Percentiles rank a stretch among this genome's conserved stretches.
These are phyloP conservation scores for Nakaseomyces kungkrabaensis DNA, from an alignment of 1,139 yeast species.

Conservation along the genomic window DNA sequence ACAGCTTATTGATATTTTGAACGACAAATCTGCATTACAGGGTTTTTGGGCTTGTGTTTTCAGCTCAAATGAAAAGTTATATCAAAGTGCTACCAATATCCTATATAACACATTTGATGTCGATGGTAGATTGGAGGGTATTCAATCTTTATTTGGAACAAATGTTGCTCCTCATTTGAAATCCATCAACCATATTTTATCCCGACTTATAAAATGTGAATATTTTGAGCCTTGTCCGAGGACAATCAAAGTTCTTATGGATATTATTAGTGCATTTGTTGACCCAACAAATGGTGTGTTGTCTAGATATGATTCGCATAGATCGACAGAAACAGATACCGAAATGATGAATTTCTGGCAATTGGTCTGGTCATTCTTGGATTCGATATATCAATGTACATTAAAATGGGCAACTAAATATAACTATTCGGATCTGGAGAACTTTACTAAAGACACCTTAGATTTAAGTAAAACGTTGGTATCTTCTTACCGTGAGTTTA, in stretches of 20 bases:
- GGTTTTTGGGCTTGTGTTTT: conserved; percentile 67
- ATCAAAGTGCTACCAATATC: conserved; percentile 62
- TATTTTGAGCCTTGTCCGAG: conserved; percentile 70
- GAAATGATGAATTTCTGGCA: conserved; percentile 47
- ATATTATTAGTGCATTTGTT: conserved; percentile 51
- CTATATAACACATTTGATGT: conserved; percentile 72
- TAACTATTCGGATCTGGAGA: conserved; percentile 50
- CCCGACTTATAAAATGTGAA: conserved; percentile 37
- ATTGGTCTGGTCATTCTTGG: conserved; percentile 58
- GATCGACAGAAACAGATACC: conserved; percentile 16
- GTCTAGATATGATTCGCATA: conserved; percentile 24
- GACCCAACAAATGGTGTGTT: conserved; percentile 58
- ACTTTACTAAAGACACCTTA: conserved; percentile 77
- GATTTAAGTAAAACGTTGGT: conserved; percentile 66
- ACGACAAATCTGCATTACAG: conserved; percentile 32
- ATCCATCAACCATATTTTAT: conserved; percentile 41
- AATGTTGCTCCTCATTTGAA: conserved; percentile 37
- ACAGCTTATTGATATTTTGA: conserved; percentile 35
- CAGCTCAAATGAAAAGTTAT: conserved; percentile 42
- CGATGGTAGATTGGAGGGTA: conserved; percentile 63
- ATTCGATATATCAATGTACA: conserved; percentile 58
- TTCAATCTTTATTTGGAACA: conserved; percentile 42
- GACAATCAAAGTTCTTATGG: conserved; percentile 66
- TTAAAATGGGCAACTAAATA: conserved; percentile 63
- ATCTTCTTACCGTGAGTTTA: conserved; percentile 52